Percentiles rank a stretch among this genome's conserved stretches.
Conservation (phyloP, 2,329 filamentous ascomycete species). For the Simplicillium sp. region DNA sequence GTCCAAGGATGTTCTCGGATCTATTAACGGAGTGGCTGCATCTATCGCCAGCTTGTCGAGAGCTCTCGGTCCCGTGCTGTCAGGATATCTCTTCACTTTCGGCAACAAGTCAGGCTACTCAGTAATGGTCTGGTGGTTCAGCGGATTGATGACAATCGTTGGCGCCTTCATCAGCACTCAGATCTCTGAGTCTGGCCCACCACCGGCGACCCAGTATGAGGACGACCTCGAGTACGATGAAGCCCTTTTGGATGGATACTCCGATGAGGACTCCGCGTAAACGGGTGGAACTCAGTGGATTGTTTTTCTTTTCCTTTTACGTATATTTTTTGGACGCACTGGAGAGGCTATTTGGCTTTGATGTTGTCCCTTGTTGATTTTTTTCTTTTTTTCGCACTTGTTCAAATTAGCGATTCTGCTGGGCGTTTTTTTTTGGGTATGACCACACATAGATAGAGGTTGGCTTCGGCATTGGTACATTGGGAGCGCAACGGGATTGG, state of each 20-base stretch:
- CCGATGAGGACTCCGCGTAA: slow-evolving; percentile 12
- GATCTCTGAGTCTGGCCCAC: slow-evolving; percentile 56
- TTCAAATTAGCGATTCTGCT: too few species aligned
- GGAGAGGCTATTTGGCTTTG: too few species aligned
- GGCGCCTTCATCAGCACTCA: slow-evolving; percentile 68
- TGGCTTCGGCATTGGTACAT: too few species aligned
- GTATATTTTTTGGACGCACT: not conserved
- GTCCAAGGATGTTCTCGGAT: slow-evolving; percentile 74
- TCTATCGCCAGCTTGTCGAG: slow-evolving; percentile 84
- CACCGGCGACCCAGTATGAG: slow-evolving; percentile 28
- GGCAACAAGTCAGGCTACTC: slow-evolving; percentile 76
- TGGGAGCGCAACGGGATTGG: too few species aligned
- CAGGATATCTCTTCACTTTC: slow-evolving; percentile 73
- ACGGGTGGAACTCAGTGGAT: too few species aligned
- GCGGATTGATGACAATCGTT: slow-evolving; percentile 62
- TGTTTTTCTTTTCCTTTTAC: slow-evolving; percentile 1
- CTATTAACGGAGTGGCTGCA: slow-evolving; percentile 85
- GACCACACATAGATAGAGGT: too few species aligned
- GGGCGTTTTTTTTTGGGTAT: too few species aligned
- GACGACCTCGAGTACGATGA: slow-evolving; percentile 27
- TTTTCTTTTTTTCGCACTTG: not conserved
- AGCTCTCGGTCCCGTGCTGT: slow-evolving; percentile 80
- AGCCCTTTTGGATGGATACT: slow-evolving; percentile 20
- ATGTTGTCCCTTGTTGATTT: not conserved
- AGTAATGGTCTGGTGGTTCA: slow-evolving; percentile 89